Base-by-base conservation (phyloP, 2,329 filamentous ascomycete genomes). In the Arthroderma uncinatum region DNA sequence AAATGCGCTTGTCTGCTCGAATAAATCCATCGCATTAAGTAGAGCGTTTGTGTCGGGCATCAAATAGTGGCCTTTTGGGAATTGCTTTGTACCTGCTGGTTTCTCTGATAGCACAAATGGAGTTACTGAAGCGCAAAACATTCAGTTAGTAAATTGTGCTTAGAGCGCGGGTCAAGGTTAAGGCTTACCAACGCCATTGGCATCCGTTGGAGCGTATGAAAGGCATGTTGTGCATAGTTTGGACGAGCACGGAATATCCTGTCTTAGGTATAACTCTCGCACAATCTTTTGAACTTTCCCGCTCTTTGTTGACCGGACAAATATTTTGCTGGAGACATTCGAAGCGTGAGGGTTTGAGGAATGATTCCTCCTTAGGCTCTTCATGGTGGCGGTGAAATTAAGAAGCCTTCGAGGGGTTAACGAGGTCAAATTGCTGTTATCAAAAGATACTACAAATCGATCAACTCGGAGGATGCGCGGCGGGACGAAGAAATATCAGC, bases 211-310 rank as follows among this genome's bases (percentile, higher is more conserved):
- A 1, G 89, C 89, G 62, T 77, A 81, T 50, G 83, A 78, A 47
- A 87, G 78, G 71, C 93, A 98, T 66, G 73, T 74, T 60, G 80
- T 80, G 76, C 93, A 98, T 47, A 98, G 78, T 71, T 85, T 87
- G 25, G 92, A 97, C 34, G 92, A 96, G 76, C 93, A 98, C 53
- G 93, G 92, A 67, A 98, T 97, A 71, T 98, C 93, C 74, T 92
- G 88, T 71, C 93, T 84, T 60, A 98, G 79, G 73, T 98, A 98
- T 62, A 97, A 81, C 77, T 98, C 93, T 67, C 91, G 84, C 63
- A 98, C 93, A 68, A 98, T 94, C 79, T 98, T 98, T 73, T 97
- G 93, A 59, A 97, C 92, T 76, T 96, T 96, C 73, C 93, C 93
- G 72, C 84, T 93, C 73, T 89, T 91, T 52, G 92, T 95, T 25